A percentile compares a stretch with the other conserved stretches of the same genome.
phyloP scores from a whole-genome alignment of 1,139 yeast genomes.

The Arxiozyma slooffiae region DNA sequence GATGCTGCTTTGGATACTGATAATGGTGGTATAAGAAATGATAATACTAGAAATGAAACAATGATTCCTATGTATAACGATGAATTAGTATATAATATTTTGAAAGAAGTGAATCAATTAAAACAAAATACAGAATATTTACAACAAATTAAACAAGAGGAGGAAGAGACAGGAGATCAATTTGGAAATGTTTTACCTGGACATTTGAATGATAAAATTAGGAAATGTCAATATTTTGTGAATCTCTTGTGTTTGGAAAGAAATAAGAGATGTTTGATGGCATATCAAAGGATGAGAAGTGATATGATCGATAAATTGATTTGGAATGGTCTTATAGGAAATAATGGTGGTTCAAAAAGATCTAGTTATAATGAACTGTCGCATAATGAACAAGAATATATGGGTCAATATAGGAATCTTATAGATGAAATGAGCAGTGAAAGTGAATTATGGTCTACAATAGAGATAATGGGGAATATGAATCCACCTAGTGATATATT shows the following conservation, averaged over 20 bases:
- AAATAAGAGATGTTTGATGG: conserved; percentile 79
- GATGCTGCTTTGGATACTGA: neutral
- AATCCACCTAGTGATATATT: conserved; percentile 88
- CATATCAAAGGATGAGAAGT: conserved; percentile 68
- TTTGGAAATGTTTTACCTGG: conserved; percentile 8
- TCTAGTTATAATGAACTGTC: conserved; percentile 38
- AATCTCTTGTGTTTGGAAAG: conserved; percentile 75
- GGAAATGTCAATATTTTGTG: conserved; percentile 68
- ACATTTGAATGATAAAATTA: conserved; percentile 34
- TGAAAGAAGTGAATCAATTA: conserved; percentile 49
- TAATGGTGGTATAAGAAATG: neutral
- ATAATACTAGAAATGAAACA: neutral
- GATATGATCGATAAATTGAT: conserved; percentile 56
- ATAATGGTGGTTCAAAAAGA: neutral
- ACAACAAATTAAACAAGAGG: conserved; percentile 25
- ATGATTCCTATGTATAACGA: conserved; percentile 55
- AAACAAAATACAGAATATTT: conserved; percentile 36
- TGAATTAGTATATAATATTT: conserved; percentile 54
- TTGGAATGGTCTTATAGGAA: conserved; percentile 40
- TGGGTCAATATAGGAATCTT: conserved; percentile 59
- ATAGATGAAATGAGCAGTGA: conserved; percentile 60
- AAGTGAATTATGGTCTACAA: conserved; percentile 60
- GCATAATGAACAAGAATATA: conserved; percentile 73
- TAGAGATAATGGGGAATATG: conserved; percentile 81
- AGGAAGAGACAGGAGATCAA: neutral